phyloP scores from a whole-genome alignment of 192 early-diverging fungal genomes.

The Diversispora eburnea region DNA sequence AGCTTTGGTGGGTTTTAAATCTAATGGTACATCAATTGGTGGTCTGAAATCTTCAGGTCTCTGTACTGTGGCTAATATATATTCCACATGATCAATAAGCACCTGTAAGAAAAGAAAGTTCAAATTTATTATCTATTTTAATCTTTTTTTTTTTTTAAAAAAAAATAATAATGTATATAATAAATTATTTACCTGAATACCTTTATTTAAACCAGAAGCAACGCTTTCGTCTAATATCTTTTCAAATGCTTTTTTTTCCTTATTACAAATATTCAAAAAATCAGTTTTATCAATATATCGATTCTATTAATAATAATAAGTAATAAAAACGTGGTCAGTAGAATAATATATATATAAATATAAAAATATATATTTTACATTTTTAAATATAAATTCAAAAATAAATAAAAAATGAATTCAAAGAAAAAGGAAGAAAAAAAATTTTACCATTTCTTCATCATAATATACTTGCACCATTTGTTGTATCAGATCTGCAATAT shows the following conservation, averaged over 20 bases:
- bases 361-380: too few relatives aligned
- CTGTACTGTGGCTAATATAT: slow-evolving; percentile 75
- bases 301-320: slow-evolving; percentile 32
- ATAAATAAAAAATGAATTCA: not conserved
- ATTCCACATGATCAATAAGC: slow-evolving; percentile 79
- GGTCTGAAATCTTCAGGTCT: slow-evolving; percentile 72
- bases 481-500: slow-evolving; percentile 87
- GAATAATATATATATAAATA: too few relatives aligned
- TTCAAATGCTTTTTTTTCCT: slow-evolving; percentile 91
- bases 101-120: slow-evolving; percentile 44
- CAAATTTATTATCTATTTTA: not conserved
- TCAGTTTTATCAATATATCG: slow-evolving; percentile 84
- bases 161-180: not conserved
- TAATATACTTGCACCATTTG: slow-evolving; percentile 96
- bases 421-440: not conserved
- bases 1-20: slow-evolving; percentile 80
- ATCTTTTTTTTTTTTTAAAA: not conserved
- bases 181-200: slow-evolving; percentile 58
- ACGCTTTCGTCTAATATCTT: slow-evolving; percentile 83
- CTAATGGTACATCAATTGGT: slow-evolving; percentile 46
- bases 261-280: slow-evolving; percentile 85
- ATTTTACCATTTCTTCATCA: slow-evolving; percentile 76
- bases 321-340: slow-evolving; percentile 1
- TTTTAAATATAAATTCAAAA: not conserved
- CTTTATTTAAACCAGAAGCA: slow-evolving; percentile 88